These are phyloP conservation scores for Chenopodium suecicum DNA, from an alignment of 148 eudicot genomes.

Conservation along the genomic window DNA sequence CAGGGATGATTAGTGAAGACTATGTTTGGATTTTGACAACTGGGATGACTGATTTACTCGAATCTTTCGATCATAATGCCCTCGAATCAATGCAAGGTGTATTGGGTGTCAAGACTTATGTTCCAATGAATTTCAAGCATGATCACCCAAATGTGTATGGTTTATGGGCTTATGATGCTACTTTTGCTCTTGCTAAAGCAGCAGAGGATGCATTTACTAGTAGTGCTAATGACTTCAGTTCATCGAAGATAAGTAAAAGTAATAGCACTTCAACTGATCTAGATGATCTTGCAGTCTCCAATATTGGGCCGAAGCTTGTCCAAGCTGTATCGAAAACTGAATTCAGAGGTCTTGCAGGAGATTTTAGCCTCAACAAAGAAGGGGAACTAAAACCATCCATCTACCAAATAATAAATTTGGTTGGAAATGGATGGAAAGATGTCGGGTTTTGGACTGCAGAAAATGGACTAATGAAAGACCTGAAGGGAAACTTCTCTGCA, in stretches of 20 bases:
- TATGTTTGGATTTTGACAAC: constrained; percentile 51
- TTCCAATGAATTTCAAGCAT: constrained; percentile 26
- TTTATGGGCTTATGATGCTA: constrained; percentile 54
- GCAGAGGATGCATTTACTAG: constrained; percentile 32
- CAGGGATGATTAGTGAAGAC: constrained; percentile 49
- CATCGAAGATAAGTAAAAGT: not conserved
- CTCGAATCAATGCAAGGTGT: constrained; percentile 50
- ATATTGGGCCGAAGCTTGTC: constrained; percentile 34
- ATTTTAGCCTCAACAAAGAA: constrained; percentile 21
- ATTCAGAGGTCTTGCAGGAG: constrained; percentile 39
- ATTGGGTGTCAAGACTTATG: constrained; percentile 37
- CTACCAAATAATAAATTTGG: constrained; percentile 36
- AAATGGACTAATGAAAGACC: constrained; percentile 18
- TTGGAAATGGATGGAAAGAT: constrained; percentile 27
- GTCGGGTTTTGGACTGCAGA: constrained; percentile 29
- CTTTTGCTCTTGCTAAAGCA: constrained; percentile 38
- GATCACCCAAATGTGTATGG: constrained; percentile 27
- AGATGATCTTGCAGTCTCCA: constrained; percentile 18
- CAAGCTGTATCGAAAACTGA: constrained; percentile 9
- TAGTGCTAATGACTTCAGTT: not conserved
- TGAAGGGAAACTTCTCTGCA: not conserved
- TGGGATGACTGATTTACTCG: constrained; percentile 29
- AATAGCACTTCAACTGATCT: constrained; percentile 11
- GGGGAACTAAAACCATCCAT: constrained; percentile 22
- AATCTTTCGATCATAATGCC: constrained; percentile 11